phyloP scores from a whole-genome alignment of 2,329 filamentous ascomycete genomes.

The Juglanconis oblonga region DNA sequence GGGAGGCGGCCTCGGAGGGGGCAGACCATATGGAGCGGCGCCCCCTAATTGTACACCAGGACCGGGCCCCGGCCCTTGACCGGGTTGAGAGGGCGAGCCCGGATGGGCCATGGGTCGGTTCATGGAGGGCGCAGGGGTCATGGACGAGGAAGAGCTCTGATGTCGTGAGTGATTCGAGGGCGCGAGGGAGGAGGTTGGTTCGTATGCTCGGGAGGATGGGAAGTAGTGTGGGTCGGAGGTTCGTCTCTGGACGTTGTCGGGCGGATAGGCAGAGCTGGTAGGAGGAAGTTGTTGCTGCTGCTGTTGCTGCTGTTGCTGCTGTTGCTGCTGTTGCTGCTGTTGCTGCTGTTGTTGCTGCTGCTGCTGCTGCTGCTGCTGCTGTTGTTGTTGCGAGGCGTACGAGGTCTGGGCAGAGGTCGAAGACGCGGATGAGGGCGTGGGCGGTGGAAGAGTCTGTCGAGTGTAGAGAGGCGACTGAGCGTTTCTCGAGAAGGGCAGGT shows the following conservation, averaged over 20 bases:
- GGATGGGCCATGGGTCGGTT: constrained; percentile 46
- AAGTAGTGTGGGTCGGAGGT: constrained; percentile 44
- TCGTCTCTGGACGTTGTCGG: constrained; percentile 32
- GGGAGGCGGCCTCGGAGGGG: constrained; percentile 43
- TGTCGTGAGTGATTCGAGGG: constrained; percentile 38
- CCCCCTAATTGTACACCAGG: constrained; percentile 24
- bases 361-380: background rate
- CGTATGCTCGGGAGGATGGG: constrained; percentile 33
- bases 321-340: constrained; percentile 18
- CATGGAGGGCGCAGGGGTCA: constrained; percentile 34
- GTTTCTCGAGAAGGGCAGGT: constrained; percentile 32
- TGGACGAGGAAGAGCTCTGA: constrained; percentile 44
- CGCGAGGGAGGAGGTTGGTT: constrained; percentile 26
- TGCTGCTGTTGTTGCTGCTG: constrained; percentile 10
- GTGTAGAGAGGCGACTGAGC: constrained; percentile 30
- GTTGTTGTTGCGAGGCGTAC: constrained; percentile 17
- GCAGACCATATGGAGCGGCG: constrained; percentile 38
- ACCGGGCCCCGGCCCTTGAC: constrained; percentile 26
- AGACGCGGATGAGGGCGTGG: constrained; percentile 15
- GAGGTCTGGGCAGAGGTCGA: constrained; percentile 19
- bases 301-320: background rate
- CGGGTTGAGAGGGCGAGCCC: constrained; percentile 40
- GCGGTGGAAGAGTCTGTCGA: constrained; percentile 27
- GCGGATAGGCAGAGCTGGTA: constrained; percentile 25
- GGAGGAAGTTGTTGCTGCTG: constrained; percentile 19